Percentiles rank a stretch among this genome's conserved stretches.
phyloP scores from a whole-genome alignment of 2,329 filamentous ascomycete genomes.

The Exophiala sp. region DNA sequence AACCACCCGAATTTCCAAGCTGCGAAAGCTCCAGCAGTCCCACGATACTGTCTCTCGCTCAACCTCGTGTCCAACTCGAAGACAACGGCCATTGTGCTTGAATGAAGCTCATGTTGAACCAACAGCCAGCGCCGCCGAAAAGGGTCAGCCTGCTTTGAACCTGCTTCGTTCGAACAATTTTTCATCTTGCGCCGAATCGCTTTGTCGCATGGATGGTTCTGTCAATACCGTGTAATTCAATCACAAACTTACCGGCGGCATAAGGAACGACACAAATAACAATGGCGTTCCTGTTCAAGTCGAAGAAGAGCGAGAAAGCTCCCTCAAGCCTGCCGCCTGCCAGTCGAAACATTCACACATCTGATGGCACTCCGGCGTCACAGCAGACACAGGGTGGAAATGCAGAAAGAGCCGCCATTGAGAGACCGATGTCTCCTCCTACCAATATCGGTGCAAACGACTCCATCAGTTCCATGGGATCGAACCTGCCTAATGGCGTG shows the following conservation, averaged over 20 bases:
- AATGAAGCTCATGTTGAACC: slow-evolving; percentile 9
- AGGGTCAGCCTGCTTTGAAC: background rate
- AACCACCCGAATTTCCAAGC: slow-evolving; percentile 7
- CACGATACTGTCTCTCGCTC: background rate
- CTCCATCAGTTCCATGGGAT: slow-evolving; percentile 23
- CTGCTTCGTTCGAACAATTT: slow-evolving; percentile 1
- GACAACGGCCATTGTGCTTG: slow-evolving; percentile 18
- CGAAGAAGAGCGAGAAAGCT: slow-evolving; percentile 56
- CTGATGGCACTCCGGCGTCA: slow-evolving; percentile 48
- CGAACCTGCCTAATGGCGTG: slow-evolving; percentile 16
- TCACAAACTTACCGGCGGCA: background rate
- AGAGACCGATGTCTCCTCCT: slow-evolving; percentile 19
- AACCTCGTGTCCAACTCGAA: background rate
- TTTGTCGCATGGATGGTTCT: slow-evolving; percentile 9
- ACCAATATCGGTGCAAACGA: slow-evolving; percentile 20
- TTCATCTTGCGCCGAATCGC: slow-evolving; percentile 4
- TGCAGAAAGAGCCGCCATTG: slow-evolving; percentile 11
- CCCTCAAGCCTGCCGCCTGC: slow-evolving; percentile 50
- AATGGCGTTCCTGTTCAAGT: slow-evolving; percentile 83
- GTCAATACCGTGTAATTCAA: background rate
- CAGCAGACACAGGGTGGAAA: slow-evolving; percentile 55
- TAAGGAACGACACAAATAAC: slow-evolving; percentile 1
- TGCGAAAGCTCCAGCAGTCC: background rate
- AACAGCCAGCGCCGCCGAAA: slow-evolving; percentile 9
- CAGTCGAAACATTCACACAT: slow-evolving; percentile 54